These are phyloP conservation scores for Paulownia fortunei DNA, from an alignment of 257 asterid genomes.

Conservation along the genomic window DNA sequence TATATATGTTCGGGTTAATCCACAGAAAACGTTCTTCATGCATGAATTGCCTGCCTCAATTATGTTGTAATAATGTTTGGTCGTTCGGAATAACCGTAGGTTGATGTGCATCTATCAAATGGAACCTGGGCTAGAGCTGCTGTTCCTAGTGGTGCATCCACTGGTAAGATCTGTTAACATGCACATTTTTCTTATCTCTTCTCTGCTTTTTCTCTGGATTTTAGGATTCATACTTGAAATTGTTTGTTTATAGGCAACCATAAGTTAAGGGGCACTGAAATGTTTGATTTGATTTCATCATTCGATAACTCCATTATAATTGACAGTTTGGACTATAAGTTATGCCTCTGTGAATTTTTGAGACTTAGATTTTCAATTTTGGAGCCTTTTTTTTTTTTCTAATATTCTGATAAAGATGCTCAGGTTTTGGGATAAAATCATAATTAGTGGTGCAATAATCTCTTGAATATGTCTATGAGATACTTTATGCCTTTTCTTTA, in stretches of 20 bases:
- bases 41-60: neutral
- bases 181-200: neutral
- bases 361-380: neutral
- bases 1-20: neutral
- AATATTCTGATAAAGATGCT: neutral
- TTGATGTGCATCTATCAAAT: slow-evolving; percentile 64
- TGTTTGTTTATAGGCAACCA: neutral
- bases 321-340: neutral
- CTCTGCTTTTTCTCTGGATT: neutral
- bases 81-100: slow-evolving; percentile 44
- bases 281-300: slow-evolving; percentile 9
- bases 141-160: slow-evolving; percentile 96
- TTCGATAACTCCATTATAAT: neutral
- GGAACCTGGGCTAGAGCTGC: slow-evolving; percentile 80
- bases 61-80: neutral
- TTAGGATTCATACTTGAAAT: neutral
- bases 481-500: neutral
- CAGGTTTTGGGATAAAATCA: neutral
- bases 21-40: neutral
- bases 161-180: slow-evolving; percentile 60
- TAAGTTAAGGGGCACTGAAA: neutral
- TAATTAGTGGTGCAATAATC: neutral
- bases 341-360: neutral
- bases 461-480: neutral
- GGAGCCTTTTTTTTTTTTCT: neutral